Evolutionary conservation across 2,329 filamentous ascomycete genomes (phyloP).

Genomic region (Diplodia mutila): DNA sequence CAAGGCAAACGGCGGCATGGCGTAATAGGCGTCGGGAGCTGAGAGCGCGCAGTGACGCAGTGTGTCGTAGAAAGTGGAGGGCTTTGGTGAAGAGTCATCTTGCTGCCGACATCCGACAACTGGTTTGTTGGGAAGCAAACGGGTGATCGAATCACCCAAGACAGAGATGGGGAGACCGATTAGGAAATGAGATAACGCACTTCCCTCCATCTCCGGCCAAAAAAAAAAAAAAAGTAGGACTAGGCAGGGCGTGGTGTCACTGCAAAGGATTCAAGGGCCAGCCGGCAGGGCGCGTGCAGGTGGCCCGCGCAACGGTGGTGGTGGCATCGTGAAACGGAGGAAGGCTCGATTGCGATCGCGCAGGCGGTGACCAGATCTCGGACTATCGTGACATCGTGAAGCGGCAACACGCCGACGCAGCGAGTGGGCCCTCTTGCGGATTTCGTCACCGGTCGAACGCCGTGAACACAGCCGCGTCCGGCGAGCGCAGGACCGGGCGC

Average conservation of each 20-base stretch:
- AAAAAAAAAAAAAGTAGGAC: background rate
- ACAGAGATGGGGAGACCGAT: background rate
- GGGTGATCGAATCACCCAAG: conserved; percentile 18
- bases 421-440: background rate
- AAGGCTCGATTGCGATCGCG: conserved; percentile 12
- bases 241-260: conserved; percentile 8
- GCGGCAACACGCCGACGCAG: background rate
- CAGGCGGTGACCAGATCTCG: conserved; percentile 22
- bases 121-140: conserved; percentile 13
- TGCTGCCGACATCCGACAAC: conserved; percentile 7
- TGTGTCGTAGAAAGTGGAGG: background rate
- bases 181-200: background rate
- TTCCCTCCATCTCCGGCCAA: background rate
- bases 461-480: background rate
- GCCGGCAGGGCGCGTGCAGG: background rate
- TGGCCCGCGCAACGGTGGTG: background rate
- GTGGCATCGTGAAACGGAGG: conserved; percentile 8
- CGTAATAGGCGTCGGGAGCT: too few species aligned
- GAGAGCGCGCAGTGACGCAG: background rate
- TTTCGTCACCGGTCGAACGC: conserved; percentile 13
- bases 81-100: conserved; percentile 1
- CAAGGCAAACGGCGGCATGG: conserved; percentile 36
- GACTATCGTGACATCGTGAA: conserved; percentile 21
- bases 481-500: too few species aligned
- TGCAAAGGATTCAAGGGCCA: background rate